A percentile compares a stretch with the other conserved stretches of the same genome.
Conservation (phyloP, 73 alveolate genomes). For the Symbiodinium pilosum region DNA sequence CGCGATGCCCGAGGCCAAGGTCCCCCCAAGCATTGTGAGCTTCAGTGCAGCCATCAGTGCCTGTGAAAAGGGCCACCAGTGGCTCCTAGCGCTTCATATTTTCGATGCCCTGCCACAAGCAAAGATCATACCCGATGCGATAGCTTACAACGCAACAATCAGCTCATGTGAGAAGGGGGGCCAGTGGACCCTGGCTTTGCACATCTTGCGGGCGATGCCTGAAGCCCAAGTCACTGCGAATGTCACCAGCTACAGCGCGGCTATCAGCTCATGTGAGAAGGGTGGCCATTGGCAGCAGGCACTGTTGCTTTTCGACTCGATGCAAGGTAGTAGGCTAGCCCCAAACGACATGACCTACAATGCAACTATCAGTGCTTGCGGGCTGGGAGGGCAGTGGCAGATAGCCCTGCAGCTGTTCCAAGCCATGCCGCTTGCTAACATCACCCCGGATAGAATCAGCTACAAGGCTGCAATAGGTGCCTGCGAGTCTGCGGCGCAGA, state of each 20-base stretch:
- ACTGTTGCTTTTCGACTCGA: not conserved
- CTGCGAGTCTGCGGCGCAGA: not conserved
- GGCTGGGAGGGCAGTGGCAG: not conserved
- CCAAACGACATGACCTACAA: conserved; percentile 2
- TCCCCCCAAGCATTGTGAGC: not conserved
- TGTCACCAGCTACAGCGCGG: not conserved
- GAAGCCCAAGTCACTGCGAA: not conserved
- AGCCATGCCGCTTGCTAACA: not conserved
- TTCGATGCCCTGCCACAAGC: not conserved
- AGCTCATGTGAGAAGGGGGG: not conserved
- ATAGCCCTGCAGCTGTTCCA: not conserved
- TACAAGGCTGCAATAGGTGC: not conserved
- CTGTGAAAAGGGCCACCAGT: not conserved
- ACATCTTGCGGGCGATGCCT: not conserved
- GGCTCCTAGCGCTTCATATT: not conserved
- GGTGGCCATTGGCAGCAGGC: not conserved
- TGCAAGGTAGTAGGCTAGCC: not conserved
- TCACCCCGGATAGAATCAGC: not conserved
- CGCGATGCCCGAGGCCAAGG: not conserved
- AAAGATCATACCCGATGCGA: not conserved
- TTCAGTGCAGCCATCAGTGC: not conserved
- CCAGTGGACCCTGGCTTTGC: not conserved
- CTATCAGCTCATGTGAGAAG: not conserved
- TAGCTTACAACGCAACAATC: not conserved
- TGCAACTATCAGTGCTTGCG: not conserved